phyloP scores from a whole-genome alignment of 2,329 filamentous ascomycete species.

The Alternaria sp. region DNA sequence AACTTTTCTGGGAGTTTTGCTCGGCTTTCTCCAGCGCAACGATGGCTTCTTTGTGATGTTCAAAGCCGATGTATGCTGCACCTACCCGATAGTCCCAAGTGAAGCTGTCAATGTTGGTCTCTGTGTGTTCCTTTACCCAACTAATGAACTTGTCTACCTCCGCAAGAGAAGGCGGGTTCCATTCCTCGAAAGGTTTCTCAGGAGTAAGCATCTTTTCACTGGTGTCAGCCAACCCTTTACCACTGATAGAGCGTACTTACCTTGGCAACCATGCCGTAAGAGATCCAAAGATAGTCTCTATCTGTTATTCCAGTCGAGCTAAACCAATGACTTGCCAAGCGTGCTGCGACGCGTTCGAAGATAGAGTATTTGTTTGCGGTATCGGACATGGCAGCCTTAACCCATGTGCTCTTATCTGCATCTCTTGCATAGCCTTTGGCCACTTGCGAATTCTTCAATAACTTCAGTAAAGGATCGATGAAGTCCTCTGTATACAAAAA shows the following conservation, averaged over 20 bases:
- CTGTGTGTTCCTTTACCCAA: neutral
- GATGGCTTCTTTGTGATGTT: neutral
- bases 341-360: conserved; percentile 7
- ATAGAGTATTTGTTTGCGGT: conserved; percentile 7
- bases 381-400: neutral
- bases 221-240: neutral
- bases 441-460: conserved; percentile 19
- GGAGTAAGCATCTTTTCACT: no score
- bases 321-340: conserved; percentile 9
- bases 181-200: neutral
- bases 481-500: conserved; percentile 1
- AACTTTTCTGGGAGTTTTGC: neutral
- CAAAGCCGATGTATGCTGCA: neutral
- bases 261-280: conserved; percentile 1
- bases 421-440: conserved; percentile 16
- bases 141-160: neutral
- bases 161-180: neutral
- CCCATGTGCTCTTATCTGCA: conserved; percentile 17
- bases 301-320: neutral
- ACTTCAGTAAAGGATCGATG: conserved; percentile 12
- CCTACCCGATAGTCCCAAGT: neutral
- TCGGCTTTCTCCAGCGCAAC: neutral
- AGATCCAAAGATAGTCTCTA: neutral
- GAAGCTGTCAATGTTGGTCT: neutral
- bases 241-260: neutral